Conservation (phyloP, 768 basidiomycete genomes). For the Lepiota venenata region DNA sequence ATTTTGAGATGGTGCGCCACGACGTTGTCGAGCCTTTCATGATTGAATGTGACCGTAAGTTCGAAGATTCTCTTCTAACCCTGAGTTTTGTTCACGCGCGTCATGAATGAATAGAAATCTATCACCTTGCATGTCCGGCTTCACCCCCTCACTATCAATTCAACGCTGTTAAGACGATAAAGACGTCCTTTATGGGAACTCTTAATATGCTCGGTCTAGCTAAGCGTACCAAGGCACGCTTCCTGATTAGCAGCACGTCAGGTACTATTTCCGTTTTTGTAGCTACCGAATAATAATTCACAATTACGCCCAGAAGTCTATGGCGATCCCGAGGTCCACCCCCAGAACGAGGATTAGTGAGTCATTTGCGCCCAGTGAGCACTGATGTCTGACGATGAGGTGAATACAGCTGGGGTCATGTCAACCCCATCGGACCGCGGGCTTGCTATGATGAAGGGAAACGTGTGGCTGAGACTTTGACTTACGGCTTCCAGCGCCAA, state of each 20-base stretch:
- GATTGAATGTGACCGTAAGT: constrained; percentile 97
- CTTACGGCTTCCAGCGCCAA: constrained; percentile 94
- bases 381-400: constrained; percentile 15
- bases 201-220: constrained; percentile 98
- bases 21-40: constrained; percentile 97
- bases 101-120: constrained; percentile 66
- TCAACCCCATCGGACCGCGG: constrained; percentile 96
- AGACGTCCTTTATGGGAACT: constrained; percentile 98
- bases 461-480: constrained; percentile 96
- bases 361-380: constrained; percentile 22
- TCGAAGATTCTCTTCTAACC: neutral
- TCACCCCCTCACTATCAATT: constrained; percentile 98
- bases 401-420: constrained; percentile 83
- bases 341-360: constrained; percentile 93
- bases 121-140: constrained; percentile 97
- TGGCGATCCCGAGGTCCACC: constrained; percentile 97
- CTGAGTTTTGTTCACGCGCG: constrained; percentile 2
- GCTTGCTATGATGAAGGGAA: constrained; percentile 99
- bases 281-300: constrained; percentile 10
- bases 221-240: constrained; percentile 95
- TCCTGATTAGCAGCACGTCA: constrained; percentile 94
- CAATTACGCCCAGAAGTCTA: constrained; percentile 72
- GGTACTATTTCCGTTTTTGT: constrained; percentile 43
- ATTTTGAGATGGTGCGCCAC: constrained; percentile 97
- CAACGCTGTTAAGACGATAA: constrained; percentile 97